Evolutionary conservation across 179 eudicot species (phyloP), one percentile per base, ranked within the genome.

Genomic region (Nepenthes alata): DNA sequence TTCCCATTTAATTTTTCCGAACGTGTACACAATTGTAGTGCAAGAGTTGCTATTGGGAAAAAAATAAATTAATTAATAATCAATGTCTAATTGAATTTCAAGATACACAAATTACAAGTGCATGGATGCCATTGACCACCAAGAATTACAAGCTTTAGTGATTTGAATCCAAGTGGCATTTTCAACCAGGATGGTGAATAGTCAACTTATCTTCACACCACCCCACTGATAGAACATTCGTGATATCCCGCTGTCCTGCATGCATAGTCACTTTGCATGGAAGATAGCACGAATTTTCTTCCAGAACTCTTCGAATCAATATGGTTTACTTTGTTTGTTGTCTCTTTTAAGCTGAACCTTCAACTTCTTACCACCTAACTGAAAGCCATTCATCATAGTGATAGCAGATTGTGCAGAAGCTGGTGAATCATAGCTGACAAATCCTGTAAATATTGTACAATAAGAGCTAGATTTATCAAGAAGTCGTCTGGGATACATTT

Each of bases 261-360:
- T 11, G 16, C 55, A 51, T 4, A 11, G 48, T 54, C 59, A 64
- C 68, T 57, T 37, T 67, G 45, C 14, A 13, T 66, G 70, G 45
- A 36, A 61, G 58, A 67, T 25, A 60, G 39, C 11, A 34, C 58
- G 49, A 34, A 54, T 74, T 68, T 65, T 58, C 60, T 54, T 68
- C 66, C 69, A 63, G 15, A 41, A 37, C 53, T 63, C 80, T 68
- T 67, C 67, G 63, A 78, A 74, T 83, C 73, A 81, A 61, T 74
- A 82, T 55, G 80, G 60, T 70, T 78, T 77, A 62, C 53, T 85
- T 70, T 80, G 87, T 71, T 82, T 87, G 81, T 82, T 87, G 65
- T 83, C 97, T 79, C 94, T 79, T 80, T 94, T 94, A 53, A 85
- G 94, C 76, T 90, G 91, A 66, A 94, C 99, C 82, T 94, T 94